Percentiles rank a stretch among this genome's conserved stretches.
Conservation (phyloP, 176 grass and related monocot species). For the Zea luxurians region DNA sequence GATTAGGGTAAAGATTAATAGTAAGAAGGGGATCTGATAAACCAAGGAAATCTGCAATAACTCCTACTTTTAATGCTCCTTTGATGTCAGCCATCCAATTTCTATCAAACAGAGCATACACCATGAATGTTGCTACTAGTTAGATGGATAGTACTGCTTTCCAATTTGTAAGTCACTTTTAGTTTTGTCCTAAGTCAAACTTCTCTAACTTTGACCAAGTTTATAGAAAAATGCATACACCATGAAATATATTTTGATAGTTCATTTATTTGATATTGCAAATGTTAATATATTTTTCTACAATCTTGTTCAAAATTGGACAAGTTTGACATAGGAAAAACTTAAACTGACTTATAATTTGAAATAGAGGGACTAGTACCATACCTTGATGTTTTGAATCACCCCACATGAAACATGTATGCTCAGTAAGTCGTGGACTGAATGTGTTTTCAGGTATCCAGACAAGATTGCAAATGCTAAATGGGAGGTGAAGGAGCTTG, state of each 20-base stretch:
- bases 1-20: too few relatives aligned
- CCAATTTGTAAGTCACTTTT: neutral
- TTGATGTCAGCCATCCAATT: too few relatives aligned
- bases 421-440: conserved; percentile 17
- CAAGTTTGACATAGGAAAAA: neutral
- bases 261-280: neutral
- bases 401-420: neutral
- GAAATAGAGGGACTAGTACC: neutral
- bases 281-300: neutral
- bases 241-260: neutral
- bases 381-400: conserved; percentile 21
- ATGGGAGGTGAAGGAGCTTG: conserved; percentile 99
- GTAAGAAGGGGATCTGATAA: too few relatives aligned
- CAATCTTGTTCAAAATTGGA: neutral
- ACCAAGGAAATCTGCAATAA: too few relatives aligned
- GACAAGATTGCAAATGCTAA: conserved; percentile 98
- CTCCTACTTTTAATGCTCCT: too few relatives aligned
- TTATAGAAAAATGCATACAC: neutral
- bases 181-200: neutral
- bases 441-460: conserved; percentile 68
- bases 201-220: neutral
- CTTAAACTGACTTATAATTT: neutral
- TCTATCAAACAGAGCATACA: too few relatives aligned
- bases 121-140: conserved; percentile 4
- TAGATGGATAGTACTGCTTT: neutral